phyloP scores from a whole-genome alignment of 257 asterid genomes.

The Solanum bulbocastanum region DNA sequence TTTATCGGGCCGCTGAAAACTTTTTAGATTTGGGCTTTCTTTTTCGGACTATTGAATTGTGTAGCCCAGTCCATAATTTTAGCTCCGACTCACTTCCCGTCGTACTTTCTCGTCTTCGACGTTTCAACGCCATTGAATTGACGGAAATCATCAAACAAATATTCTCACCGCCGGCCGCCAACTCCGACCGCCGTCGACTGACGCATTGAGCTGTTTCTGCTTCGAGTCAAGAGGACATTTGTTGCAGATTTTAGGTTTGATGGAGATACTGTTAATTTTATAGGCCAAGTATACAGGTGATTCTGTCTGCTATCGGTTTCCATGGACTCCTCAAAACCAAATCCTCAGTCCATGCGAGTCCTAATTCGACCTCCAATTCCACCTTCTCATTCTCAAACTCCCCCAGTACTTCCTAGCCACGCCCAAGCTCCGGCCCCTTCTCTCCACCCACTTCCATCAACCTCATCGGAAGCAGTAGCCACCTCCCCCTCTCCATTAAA shows the following conservation, averaged over 20 bases:
- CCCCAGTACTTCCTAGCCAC: not conserved
- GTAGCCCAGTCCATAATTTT: not conserved
- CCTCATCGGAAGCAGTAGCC: conserved; percentile 2
- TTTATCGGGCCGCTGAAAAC: not conserved
- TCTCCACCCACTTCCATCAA: conserved; percentile 18
- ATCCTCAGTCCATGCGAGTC: conserved; percentile 50
- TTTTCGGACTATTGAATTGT: not conserved
- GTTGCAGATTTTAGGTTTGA: not conserved
- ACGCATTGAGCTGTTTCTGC: not conserved
- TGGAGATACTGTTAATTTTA: not conserved
- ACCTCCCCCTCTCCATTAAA: conserved; percentile 13
- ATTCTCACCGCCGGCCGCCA: not conserved
- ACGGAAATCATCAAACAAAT: not conserved
- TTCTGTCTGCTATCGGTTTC: not conserved
- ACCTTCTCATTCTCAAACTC: not conserved
- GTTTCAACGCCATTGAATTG: not conserved
- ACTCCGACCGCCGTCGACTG: not conserved
- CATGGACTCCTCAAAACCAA: conserved; percentile 36
- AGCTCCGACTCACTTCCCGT: not conserved
- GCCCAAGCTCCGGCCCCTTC: conserved; percentile 24
- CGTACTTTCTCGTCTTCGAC: not conserved
- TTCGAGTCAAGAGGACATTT: not conserved
- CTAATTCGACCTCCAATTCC: conserved; percentile 53
- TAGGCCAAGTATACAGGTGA: not conserved
- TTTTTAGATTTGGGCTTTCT: not conserved